Conservation (phyloP, 176 grass and related monocot genomes). For the Puya raimondii region DNA sequence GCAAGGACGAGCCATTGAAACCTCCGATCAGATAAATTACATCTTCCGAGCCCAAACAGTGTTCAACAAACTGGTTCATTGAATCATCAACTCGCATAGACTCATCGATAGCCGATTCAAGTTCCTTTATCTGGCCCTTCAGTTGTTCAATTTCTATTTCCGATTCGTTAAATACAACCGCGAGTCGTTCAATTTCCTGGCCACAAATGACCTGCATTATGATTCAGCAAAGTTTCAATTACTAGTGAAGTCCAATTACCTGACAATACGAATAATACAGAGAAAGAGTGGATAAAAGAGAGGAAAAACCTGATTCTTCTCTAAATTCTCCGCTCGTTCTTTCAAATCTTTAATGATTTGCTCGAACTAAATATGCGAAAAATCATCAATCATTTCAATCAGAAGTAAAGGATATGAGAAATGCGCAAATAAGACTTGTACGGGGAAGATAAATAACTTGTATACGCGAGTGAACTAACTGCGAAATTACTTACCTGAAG, state of each 20-base stretch:
- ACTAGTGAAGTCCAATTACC: background rate
- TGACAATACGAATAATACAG: background rate
- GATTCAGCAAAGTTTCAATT: background rate
- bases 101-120: background rate
- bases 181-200: background rate
- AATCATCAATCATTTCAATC: background rate
- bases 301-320: constrained; percentile 55
- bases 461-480: background rate
- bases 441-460: background rate
- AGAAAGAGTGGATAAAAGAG: constrained; percentile 14
- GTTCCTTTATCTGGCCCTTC: constrained; percentile 1
- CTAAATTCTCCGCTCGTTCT: constrained; percentile 28
- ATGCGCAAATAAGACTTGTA: background rate
- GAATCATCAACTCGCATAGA: constrained; percentile 24
- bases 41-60: constrained; percentile 59
- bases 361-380: constrained; percentile 38
- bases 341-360: constrained; percentile 37
- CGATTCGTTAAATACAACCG: background rate
- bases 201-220: background rate
- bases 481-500: background rate
- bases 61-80: constrained; percentile 51
- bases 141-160: background rate
- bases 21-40: constrained; percentile 75
- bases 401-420: background rate
- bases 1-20: constrained; percentile 46